Evolutionary conservation across 2,329 filamentous ascomycete species (phyloP).

Genomic region (Xylaria sp.): DNA sequence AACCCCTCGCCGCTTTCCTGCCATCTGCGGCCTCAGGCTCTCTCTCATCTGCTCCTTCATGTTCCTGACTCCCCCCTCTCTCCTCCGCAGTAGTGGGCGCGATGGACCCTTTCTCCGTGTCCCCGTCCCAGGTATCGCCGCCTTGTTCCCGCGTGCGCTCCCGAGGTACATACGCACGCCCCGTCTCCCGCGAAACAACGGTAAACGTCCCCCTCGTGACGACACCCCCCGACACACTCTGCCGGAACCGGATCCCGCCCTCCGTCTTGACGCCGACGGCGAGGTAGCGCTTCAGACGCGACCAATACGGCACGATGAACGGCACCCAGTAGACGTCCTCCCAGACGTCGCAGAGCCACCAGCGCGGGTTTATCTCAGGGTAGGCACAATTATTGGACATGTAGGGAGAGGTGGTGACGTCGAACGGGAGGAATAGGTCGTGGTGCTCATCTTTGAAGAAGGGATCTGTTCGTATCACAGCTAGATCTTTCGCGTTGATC

Average conservation of each 20-base stretch:
- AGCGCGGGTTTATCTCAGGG: neutral
- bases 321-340: constrained; percentile 37
- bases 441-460: constrained; percentile 27
- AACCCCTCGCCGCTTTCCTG: constrained; percentile 8
- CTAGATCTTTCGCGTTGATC: constrained; percentile 9
- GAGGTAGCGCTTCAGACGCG: constrained; percentile 36
- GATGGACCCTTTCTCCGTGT: constrained; percentile 31
- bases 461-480: constrained; percentile 29
- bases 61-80: neutral
- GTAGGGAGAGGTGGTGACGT: too few relatives aligned
- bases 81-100: neutral
- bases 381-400: too few relatives aligned
- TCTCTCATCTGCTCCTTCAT: neutral
- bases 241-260: constrained; percentile 34
- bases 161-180: constrained; percentile 4
- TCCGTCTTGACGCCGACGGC: constrained; percentile 31
- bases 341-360: constrained; percentile 34
- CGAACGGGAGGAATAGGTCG: neutral
- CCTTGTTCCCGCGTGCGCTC: neutral
- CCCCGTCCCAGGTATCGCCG: constrained; percentile 20
- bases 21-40: neutral
- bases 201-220: constrained; percentile 30
- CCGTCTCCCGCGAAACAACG: constrained; percentile 22
- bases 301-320: constrained; percentile 34
- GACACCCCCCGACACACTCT: constrained; percentile 19